These are phyloP conservation scores for Malassezia yamatoensis DNA, from an alignment of 1,284 basidiomycete species.

Conservation along the genomic window DNA sequence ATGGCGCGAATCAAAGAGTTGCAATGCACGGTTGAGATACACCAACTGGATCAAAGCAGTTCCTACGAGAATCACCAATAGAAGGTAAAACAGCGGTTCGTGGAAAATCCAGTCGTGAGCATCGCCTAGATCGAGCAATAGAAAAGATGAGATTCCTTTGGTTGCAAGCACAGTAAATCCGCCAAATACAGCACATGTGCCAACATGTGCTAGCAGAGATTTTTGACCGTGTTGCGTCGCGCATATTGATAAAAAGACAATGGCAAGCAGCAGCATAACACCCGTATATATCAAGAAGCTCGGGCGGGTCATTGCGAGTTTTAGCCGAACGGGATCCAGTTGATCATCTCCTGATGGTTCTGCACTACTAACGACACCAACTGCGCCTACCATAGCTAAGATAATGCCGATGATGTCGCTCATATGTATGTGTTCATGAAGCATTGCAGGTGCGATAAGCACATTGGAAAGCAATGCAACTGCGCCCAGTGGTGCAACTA, in stretches of 20 bases:
- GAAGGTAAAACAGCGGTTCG: constrained; percentile 36
- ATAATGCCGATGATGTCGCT: constrained; percentile 69
- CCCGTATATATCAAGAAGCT: constrained; percentile 37
- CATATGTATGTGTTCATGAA: constrained; percentile 51
- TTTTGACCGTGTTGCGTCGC: constrained; percentile 59
- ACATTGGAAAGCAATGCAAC: constrained; percentile 79
- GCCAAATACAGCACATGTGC: constrained; percentile 75
- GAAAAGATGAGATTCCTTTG: constrained; percentile 70
- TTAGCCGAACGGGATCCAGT: constrained; percentile 28
- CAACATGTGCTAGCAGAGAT: constrained; percentile 75
- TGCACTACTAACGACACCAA: constrained; percentile 67
- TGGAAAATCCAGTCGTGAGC: constrained; percentile 25
- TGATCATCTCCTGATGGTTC: constrained; percentile 49
- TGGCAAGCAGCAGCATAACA: constrained; percentile 18
- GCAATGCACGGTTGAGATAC: constrained; percentile 64
- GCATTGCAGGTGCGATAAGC: constrained; percentile 76
- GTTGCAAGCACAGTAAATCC: constrained; percentile 90
- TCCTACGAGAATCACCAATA: constrained; percentile 58
- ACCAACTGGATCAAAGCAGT: constrained; percentile 83
- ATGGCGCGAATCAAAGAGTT: constrained; percentile 36
- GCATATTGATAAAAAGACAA: constrained; percentile 19
- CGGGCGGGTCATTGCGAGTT: constrained; percentile 26
- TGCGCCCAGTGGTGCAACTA: constrained; percentile 90
- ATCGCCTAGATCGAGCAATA: constrained; percentile 48
- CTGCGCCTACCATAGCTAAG: constrained; percentile 40